Conservation (phyloP, 495 filamentous ascomycete species). For the Annulohypoxylon maeteangense region DNA sequence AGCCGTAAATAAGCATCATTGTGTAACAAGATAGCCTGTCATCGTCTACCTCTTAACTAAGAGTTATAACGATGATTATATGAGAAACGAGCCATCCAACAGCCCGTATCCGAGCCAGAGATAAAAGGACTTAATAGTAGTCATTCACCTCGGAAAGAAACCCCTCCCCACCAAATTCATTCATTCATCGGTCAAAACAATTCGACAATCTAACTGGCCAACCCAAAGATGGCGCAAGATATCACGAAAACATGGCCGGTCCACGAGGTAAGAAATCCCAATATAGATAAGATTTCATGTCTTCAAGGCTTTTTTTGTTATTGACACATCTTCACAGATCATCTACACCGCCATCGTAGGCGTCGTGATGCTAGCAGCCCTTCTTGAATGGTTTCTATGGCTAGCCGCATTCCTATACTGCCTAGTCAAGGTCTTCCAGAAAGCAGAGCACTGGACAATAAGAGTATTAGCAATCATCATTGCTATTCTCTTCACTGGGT, state of each 20-base stretch:
- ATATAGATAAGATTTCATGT: background rate
- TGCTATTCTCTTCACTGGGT: conserved; percentile 73
- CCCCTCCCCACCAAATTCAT: background rate
- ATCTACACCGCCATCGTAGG: conserved; percentile 86
- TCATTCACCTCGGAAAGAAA: conserved; percentile 7
- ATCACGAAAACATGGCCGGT: conserved; percentile 64
- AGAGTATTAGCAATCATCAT: conserved; percentile 79
- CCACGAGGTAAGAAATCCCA: conserved; percentile 67
- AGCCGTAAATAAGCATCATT: conserved; percentile 35
- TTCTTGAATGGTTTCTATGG: conserved; percentile 96
- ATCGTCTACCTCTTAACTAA: conserved; percentile 5
- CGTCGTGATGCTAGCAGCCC: conserved; percentile 82
- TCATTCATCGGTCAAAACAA: background rate
- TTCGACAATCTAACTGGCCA: background rate
- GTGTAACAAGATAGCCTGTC: conserved; percentile 29
- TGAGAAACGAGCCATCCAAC: conserved; percentile 23
- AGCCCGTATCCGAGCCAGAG: conserved; percentile 25
- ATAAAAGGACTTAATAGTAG: background rate
- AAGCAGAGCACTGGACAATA: conserved; percentile 89
- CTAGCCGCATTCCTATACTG: conserved; percentile 93
- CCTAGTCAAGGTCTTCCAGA: conserved; percentile 84
- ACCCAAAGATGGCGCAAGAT: conserved; percentile 55
- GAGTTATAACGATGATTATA: conserved; percentile 27
- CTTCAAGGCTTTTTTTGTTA: background rate
- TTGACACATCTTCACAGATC: conserved; percentile 49